These are phyloP conservation scores for Fistulina hepatica DNA, from an alignment of 1,284 basidiomycete species.

Conservation along the genomic window DNA sequence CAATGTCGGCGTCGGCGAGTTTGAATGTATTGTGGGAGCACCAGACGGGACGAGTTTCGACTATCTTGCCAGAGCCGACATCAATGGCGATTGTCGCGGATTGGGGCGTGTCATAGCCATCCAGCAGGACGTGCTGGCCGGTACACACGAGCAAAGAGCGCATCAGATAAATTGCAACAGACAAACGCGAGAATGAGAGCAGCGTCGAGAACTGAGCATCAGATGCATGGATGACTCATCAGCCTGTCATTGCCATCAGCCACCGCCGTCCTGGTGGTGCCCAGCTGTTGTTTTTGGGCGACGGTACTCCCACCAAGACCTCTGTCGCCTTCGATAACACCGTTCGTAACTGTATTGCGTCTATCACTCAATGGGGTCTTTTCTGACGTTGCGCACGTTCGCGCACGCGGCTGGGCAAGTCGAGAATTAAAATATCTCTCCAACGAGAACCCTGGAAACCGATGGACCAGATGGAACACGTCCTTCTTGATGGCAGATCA, in stretches of 20 bases:
- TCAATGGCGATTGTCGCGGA: constrained; percentile 69
- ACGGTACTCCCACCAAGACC: background rate
- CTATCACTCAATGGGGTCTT: no score
- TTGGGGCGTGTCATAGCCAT: constrained; percentile 24
- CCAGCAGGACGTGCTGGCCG: constrained; percentile 11
- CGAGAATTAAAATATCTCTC: no score
- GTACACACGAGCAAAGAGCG: constrained; percentile 6
- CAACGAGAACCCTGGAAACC: no score
- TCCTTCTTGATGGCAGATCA: no score
- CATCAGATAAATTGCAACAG: constrained; percentile 3
- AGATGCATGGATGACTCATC: background rate
- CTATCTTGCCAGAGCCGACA: constrained; percentile 54
- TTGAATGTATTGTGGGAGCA: constrained; percentile 21
- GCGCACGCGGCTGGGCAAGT: no score
- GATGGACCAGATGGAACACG: no score
- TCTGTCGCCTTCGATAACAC: no score
- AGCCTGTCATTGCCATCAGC: background rate
- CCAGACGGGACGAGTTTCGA: constrained; percentile 33
- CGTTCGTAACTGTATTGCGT: no score
- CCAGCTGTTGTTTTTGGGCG: background rate
- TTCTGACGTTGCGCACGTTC: no score
- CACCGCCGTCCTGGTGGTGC: background rate
- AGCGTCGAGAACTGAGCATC: no score
- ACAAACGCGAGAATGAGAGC: background rate
- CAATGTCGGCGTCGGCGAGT: constrained; percentile 26